These are phyloP conservation scores for Aureobasidium mangrovei DNA, from an alignment of 2,329 filamentous ascomycete genomes.

Conservation along the genomic window DNA sequence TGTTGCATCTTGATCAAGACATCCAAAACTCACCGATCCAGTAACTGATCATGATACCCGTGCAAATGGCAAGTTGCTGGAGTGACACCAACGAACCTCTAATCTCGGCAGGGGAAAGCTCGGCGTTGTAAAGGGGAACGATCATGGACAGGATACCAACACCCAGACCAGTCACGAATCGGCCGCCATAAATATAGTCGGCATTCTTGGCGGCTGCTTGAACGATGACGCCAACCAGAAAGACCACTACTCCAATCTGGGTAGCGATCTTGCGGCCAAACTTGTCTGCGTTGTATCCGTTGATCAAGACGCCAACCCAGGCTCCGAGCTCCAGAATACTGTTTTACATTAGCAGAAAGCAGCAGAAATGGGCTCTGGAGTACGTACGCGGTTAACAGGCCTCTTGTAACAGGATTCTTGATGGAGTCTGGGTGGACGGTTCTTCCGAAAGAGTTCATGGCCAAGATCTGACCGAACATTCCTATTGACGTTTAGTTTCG, in stretches of 20 bases:
- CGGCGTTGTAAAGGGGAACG: slow-evolving; percentile 42
- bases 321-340: slow-evolving; percentile 64
- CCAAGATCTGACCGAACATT: slow-evolving; percentile 22
- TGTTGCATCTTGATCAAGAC: not conserved
- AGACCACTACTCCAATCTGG: slow-evolving; percentile 55
- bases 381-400: slow-evolving; percentile 11
- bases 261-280: slow-evolving; percentile 62
- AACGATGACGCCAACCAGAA: slow-evolving; percentile 61
- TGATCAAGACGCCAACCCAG: slow-evolving; percentile 64
- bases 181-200: slow-evolving; percentile 58
- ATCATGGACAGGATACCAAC: slow-evolving; percentile 51
- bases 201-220: slow-evolving; percentile 53
- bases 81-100: slow-evolving; percentile 41
- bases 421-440: slow-evolving; percentile 4
- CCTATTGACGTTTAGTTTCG: not conserved
- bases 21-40: slow-evolving; percentile 34
- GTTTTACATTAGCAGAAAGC: not conserved
- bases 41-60: slow-evolving; percentile 56
- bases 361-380: no score
- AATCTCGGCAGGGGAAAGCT: slow-evolving; percentile 30
- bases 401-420: slow-evolving; percentile 10
- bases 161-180: slow-evolving; percentile 53
- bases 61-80: slow-evolving; percentile 49
- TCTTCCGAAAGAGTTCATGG: slow-evolving; percentile 20
- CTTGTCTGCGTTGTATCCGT: slow-evolving; percentile 62